phyloP scores from a whole-genome alignment of 805 yeast genomes.

The Cyberlindnera japonica region DNA sequence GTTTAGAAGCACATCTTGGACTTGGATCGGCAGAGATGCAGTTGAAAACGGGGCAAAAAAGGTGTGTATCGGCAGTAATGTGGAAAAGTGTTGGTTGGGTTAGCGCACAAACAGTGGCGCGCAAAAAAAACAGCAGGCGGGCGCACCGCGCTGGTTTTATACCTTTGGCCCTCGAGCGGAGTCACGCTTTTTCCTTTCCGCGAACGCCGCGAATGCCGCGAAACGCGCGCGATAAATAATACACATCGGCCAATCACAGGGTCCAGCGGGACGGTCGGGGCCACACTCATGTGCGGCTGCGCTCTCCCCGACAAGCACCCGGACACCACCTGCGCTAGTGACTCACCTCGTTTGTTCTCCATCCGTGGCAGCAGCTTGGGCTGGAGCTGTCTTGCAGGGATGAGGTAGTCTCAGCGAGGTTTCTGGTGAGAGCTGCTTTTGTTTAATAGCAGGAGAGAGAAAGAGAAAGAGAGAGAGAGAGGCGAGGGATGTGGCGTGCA shows the following conservation, averaged over 20 bases:
- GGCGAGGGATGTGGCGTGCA: too few species aligned
- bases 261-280: background rate
- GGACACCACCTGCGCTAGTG: conserved; percentile 6
- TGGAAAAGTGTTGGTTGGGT: conserved; percentile 7
- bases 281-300: background rate
- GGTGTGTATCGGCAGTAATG: conserved; percentile 18
- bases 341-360: too few species aligned
- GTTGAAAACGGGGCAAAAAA: background rate
- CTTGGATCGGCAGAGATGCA: background rate
- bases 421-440: too few species aligned
- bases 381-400: too few species aligned
- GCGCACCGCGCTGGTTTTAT: background rate
- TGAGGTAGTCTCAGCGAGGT: too few species aligned
- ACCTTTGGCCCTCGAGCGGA: background rate
- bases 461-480: too few species aligned
- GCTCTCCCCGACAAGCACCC: conserved; percentile 5
- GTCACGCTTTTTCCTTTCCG: too few species aligned
- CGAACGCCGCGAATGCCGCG: too few species aligned
- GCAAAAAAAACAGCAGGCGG: background rate
- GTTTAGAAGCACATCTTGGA: conserved; percentile 28
- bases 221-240: conserved; percentile 5
- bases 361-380: too few species aligned
- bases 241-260: conserved; percentile 5
- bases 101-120: background rate
- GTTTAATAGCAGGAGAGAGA: too few species aligned